Evolutionary conservation across 73 alveolate genomes (phyloP).

Genomic region (Paramecium biaurelia): DNA sequence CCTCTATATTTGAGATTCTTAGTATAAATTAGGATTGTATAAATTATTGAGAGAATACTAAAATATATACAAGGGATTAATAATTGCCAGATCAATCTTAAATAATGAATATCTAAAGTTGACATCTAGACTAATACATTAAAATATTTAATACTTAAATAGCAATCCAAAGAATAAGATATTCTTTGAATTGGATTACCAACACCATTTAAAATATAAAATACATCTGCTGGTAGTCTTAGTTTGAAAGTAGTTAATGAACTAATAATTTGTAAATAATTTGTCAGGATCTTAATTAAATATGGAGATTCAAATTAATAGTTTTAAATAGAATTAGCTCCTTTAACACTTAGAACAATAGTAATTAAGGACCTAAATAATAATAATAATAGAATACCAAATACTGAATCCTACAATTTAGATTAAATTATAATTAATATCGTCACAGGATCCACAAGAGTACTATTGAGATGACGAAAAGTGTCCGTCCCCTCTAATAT

Average conservation of each 20-base stretch:
- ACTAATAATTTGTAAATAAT: neutral
- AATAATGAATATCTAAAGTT: neutral
- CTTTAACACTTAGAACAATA: neutral
- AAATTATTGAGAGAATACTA: neutral
- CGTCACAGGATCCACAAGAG: conserved; percentile 43
- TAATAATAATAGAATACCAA: neutral
- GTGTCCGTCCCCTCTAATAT: neutral
- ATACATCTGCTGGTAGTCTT: neutral
- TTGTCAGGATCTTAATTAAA: neutral
- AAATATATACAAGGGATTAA: neutral
- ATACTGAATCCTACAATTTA: conserved; percentile 24
- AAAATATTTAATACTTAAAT: neutral
- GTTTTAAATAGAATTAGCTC: neutral
- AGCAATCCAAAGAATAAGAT: conserved; percentile 16
- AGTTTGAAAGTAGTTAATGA: neutral
- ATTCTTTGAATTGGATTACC: conserved; percentile 20
- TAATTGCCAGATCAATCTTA: conserved; percentile 20
- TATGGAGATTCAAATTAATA: neutral
- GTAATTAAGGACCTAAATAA: neutral
- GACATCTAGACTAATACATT: neutral
- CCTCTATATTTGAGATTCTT: neutral
- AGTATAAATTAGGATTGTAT: neutral
- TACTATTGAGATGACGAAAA: neutral
- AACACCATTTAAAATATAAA: neutral
- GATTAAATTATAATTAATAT: neutral